phyloP scores from a whole-genome alignment of 139 green algal genomes.

The Chlorella ohadii region DNA sequence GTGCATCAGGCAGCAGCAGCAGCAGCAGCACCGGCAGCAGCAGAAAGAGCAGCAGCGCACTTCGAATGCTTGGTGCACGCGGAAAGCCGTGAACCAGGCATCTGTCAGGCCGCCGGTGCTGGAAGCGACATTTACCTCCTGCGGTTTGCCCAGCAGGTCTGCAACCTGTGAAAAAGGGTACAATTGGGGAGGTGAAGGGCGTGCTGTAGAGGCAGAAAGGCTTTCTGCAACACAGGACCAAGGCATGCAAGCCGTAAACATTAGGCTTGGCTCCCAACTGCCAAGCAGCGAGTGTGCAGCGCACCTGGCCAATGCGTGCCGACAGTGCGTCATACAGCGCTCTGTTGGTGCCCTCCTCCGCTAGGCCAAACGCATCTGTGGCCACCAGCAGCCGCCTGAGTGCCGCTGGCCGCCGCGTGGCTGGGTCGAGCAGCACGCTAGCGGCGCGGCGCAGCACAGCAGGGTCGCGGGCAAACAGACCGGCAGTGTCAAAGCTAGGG shows the following conservation, averaged over 20 bases:
- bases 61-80: constrained; percentile 60
- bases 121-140: constrained; percentile 55
- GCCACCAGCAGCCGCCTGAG: constrained; percentile 76
- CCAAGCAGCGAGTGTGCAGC: too few species aligned
- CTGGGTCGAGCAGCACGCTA: constrained; percentile 62
- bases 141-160: constrained; percentile 51
- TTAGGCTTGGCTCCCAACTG: too few species aligned
- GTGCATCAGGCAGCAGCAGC: too few species aligned
- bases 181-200: too few species aligned
- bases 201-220: too few species aligned
- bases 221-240: too few species aligned
- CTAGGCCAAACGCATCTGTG: constrained; percentile 79
- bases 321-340: constrained; percentile 71
- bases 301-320: constrained; percentile 40
- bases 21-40: not conserved
- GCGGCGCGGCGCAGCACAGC: constrained; percentile 55
- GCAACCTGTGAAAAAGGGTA: too few species aligned
- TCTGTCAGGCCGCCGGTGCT: constrained; percentile 44
- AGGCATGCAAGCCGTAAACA: too few species aligned
- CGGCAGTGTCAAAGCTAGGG: constrained; percentile 80
- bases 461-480: not conserved
- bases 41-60: not conserved
- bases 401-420: not conserved
- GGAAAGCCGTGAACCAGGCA: constrained; percentile 79
- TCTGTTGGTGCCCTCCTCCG: constrained; percentile 31